Evolutionary conservation across 768 basidiomycete genomes (phyloP).

Genomic region (Chalciporus pseudorubinellus): DNA sequence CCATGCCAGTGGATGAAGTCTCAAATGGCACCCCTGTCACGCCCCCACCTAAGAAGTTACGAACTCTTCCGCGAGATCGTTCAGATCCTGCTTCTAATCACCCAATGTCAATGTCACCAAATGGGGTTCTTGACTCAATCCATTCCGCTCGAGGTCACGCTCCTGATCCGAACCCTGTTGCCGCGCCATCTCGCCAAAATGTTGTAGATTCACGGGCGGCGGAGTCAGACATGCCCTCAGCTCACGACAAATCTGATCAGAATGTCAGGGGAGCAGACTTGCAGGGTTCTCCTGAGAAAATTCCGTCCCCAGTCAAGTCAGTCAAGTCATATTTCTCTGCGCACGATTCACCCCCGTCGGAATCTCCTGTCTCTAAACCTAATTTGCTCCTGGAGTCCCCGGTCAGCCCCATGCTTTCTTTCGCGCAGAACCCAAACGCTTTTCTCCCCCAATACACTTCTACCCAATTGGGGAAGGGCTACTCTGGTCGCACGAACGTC

Average conservation of each 20-base stretch:
- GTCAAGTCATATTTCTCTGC: conserved; percentile 38
- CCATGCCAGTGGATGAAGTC: conserved; percentile 29
- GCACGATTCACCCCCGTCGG: conserved; percentile 34
- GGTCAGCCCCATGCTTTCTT: conserved; percentile 31
- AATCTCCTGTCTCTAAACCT: conserved; percentile 22
- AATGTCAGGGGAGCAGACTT: background rate
- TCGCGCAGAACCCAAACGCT: conserved; percentile 34
- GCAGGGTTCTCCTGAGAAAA: conserved; percentile 5
- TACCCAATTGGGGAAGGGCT: conserved; percentile 30
- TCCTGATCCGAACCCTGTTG: background rate
- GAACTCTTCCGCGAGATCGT: conserved; percentile 5
- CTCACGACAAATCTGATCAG: conserved; percentile 4
- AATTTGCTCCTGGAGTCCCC: conserved; percentile 35
- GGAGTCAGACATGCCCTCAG: background rate
- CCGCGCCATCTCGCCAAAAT: background rate
- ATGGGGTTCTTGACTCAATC: conserved; percentile 9
- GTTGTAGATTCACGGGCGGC: background rate
- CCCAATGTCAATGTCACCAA: conserved; percentile 3
- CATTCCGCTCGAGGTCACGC: conserved; percentile 2
- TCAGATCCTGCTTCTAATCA: background rate
- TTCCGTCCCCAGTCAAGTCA: conserved; percentile 32
- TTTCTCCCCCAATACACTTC: conserved; percentile 40
- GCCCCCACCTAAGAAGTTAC: conserved; percentile 27
- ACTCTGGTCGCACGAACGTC: conserved; percentile 19
- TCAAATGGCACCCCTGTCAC: conserved; percentile 11